phyloP scores from a whole-genome alignment of 2,329 filamentous ascomycete species.

The Pseudogymnoascus sp. region DNA sequence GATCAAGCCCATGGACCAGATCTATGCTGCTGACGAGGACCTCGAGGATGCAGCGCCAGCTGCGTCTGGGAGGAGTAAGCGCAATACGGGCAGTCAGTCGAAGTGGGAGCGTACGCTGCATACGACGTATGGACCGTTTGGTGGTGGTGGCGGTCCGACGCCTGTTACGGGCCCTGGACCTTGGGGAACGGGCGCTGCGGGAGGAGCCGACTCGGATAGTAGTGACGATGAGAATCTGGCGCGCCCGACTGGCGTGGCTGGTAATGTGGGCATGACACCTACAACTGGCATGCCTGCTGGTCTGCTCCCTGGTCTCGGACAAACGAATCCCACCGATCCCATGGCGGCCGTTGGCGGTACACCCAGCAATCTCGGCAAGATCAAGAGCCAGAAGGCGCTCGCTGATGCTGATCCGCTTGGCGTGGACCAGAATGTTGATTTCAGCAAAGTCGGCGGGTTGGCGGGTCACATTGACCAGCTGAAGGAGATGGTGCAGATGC shows the following conservation, averaged over 20 bases:
- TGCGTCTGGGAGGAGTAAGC: constrained; percentile 49
- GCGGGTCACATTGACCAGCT: constrained; percentile 92
- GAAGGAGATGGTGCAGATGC: constrained; percentile 97
- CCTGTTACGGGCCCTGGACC: constrained; percentile 51
- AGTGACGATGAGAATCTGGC: constrained; percentile 84
- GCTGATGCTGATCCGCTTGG: constrained; percentile 92
- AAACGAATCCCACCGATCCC: constrained; percentile 49
- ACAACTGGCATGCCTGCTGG: constrained; percentile 44
- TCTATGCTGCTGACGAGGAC: constrained; percentile 66
- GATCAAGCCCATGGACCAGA: constrained; percentile 66
- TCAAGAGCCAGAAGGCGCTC: constrained; percentile 85
- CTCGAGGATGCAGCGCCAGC: constrained; percentile 61
- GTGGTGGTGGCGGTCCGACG: constrained; percentile 62
- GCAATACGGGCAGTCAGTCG: constrained; percentile 20
- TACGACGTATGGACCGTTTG: constrained; percentile 88
- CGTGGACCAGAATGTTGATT: constrained; percentile 85
- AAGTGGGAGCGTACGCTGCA: constrained; percentile 75
- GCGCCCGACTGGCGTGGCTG: constrained; percentile 50
- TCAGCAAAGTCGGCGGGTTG: constrained; percentile 87
- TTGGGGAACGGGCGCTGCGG: constrained; percentile 64
- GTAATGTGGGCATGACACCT: constrained; percentile 57
- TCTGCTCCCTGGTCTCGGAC: constrained; percentile 41
- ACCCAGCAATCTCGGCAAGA: constrained; percentile 79
- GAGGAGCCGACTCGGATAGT: constrained; percentile 84
- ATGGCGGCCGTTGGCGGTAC: constrained; percentile 49